Base-by-base conservation (phyloP, 495 filamentous ascomycete genomes). In the Tuber melanosporum region DNA sequence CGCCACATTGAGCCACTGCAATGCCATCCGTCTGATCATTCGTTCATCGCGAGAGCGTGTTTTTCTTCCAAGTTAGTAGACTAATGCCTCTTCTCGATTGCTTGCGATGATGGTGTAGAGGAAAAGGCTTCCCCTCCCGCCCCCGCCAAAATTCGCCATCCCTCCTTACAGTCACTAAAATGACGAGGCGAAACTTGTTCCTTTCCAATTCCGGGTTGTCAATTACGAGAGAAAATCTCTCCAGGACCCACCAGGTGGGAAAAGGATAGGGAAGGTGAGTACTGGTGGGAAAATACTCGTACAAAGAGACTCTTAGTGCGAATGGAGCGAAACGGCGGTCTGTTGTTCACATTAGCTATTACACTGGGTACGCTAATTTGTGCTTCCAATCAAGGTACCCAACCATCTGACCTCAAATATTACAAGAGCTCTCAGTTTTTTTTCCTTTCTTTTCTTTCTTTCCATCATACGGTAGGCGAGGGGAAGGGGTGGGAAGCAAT, bases 241-340 rank as follows among this genome's bases (percentile, higher is more conserved):
- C 57, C 5, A 7, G 57, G 57, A 36, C 52, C 52, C 26, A 57
- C 52, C 52, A 57, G n/a, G 52, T 22, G 52, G 57, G 57, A 36
- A 66, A 19, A 5, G 26, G 26, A 36, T 26, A 26, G 9, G 8
- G 22, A 57, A 26, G 12, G 26, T 10, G 8, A 14, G 52, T 26
- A 57, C n/a, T 22, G 52, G n/a, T 57, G 32, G 32, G 57, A 66
- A 14, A 36, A 66, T 42, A 5, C 42, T 42, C 42, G 12, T 36
- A 66, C 57, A 66, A 66, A 66, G 57, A 66, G 57, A 66, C 57
- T 66, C 26, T 66, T 66, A 66, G 57, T 66, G 57, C 26, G 32
- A 36, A 26, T 36, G 57, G 15, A 17, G 26, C 26, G 26, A 66
- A 66, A 36, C 57, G 26, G 57, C 32, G 57, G 57, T 62, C 52